These are phyloP conservation scores for Termitomyces sp. DNA, from an alignment of 768 basidiomycete genomes.

Conservation along the genomic window DNA sequence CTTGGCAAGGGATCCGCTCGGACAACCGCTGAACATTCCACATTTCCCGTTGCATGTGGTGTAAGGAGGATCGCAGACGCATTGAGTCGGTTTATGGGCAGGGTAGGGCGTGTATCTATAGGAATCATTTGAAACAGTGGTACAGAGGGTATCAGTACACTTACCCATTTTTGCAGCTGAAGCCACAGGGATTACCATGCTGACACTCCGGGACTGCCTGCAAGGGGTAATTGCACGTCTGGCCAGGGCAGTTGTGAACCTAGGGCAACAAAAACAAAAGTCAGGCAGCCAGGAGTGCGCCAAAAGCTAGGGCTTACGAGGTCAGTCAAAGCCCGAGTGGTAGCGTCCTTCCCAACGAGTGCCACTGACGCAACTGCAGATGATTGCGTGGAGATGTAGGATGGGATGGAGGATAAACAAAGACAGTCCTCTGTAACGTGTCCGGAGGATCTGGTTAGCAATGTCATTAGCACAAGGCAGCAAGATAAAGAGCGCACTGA, in stretches of 20 bases:
- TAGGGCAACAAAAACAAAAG: background rate
- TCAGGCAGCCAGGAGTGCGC: background rate
- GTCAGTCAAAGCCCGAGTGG: slow-evolving; percentile 24
- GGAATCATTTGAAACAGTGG: background rate
- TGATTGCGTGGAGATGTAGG: slow-evolving; percentile 26
- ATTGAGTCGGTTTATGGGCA: slow-evolving; percentile 26
- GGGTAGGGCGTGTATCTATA: slow-evolving; percentile 19
- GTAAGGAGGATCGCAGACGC: slow-evolving; percentile 36
- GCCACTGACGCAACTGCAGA: slow-evolving; percentile 24
- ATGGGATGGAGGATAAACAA: slow-evolving; percentile 33
- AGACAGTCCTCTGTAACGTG: slow-evolving; percentile 33
- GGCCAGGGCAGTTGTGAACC: slow-evolving; percentile 8
- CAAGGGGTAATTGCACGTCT: slow-evolving; percentile 34
- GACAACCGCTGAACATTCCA: slow-evolving; percentile 26
- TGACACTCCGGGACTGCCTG: slow-evolving; percentile 33
- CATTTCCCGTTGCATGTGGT: slow-evolving; percentile 48
- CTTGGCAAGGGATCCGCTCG: slow-evolving; percentile 26
- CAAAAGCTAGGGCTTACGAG: slow-evolving; percentile 22
- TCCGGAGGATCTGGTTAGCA: background rate
- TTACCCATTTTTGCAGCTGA: slow-evolving; percentile 37
- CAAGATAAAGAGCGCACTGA: slow-evolving; percentile 17
- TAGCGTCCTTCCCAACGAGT: slow-evolving; percentile 23
- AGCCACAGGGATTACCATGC: slow-evolving; percentile 34
- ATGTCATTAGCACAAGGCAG: background rate
- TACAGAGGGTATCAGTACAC: slow-evolving; percentile 17